Base-by-base conservation (phyloP, 225 moss, liverwort and hornwort species). In the Sphagnum contortum region DNA sequence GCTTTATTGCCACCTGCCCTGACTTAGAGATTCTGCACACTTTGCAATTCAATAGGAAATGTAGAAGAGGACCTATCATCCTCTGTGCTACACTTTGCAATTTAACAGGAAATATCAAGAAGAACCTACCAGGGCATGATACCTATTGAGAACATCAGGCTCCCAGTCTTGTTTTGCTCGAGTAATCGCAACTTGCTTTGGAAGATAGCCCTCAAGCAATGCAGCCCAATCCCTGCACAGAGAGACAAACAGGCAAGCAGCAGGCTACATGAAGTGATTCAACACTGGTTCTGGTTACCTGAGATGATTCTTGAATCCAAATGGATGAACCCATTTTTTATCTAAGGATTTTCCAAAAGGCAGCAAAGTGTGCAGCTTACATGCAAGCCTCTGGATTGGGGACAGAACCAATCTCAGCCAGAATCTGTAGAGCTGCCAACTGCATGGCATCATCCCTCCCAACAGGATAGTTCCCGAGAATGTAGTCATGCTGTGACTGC, bases 401-500 rank as follows among this genome's bases (percentile, higher is more conserved):
- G 62, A 94, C 81, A 59, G 84, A 75, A 66, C 91, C 94, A 59
- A 91, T 79, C 68, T 90, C 93, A 52, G 86, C 88, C 66, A 94
- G 71, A 76, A 94, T 90, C 69, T 94, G 93, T 77, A 94, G 71
- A 8, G 93, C 90, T 77, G 90, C 93, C 57, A 94, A 68, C 74
- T 94, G 93, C 7, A 84, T 90, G 64, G 93, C 93, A 79, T 94
- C 93, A 48, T 94, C 93, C 69, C 93, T 76, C 11, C 90, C 93
- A 55, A 94, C 93, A 64, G 93, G 93, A 68, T 94, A 94, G 65
- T 94, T 94, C 29, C 93, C 93, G 12, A 94, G 80, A 79, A 87
- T 88, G 68, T 94, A 94, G 70, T 94, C 94, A 76, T 94, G 94
- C 72, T 91, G 94, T 63, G 94, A 91, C 94, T 94, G 90, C 84